A percentile compares a stretch with the other conserved stretches of the same genome.
phyloP scores from a whole-genome alignment of 352 stramenopile species.

The Elongisporangium anandrum region DNA sequence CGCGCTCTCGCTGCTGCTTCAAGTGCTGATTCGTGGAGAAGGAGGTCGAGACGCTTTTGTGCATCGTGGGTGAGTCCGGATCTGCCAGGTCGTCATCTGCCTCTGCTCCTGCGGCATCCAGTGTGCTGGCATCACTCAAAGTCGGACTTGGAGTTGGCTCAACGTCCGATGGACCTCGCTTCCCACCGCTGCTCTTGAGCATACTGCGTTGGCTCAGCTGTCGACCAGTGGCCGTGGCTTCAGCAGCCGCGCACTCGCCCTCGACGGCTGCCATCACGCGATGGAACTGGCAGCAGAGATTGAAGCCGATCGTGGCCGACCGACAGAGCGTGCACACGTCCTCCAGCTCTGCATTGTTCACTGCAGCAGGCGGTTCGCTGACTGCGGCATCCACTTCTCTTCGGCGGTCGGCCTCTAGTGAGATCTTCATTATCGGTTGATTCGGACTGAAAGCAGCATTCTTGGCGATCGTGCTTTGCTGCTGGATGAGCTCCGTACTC shows the following conservation, averaged over 20 bases:
- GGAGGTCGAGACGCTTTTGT: not conserved
- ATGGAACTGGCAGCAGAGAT: constrained; percentile 58
- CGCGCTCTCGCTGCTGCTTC: not conserved
- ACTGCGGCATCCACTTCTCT: not conserved
- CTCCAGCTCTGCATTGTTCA: not conserved
- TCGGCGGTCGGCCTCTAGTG: not conserved
- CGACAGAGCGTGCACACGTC: constrained; percentile 39
- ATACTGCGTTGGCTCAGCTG: constrained; percentile 8
- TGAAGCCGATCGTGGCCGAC: constrained; percentile 56
- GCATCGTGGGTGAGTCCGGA: not conserved
- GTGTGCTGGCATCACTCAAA: not conserved
- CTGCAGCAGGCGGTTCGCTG: not conserved
- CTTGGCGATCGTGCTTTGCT: not conserved
- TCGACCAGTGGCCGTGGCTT: not conserved
- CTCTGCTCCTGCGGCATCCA: not conserved
- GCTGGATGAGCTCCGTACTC: not conserved
- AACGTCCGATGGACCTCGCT: not conserved
- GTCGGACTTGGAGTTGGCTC: not conserved
- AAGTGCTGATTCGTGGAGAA: not conserved
- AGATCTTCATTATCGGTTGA: not conserved
- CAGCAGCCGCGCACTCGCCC: constrained; percentile 14
- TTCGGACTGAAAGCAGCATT: not conserved
- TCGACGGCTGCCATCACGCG: constrained; percentile 41
- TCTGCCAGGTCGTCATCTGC: not conserved
- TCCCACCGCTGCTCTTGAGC: constrained; percentile 1